Conservation (phyloP, 495 filamentous ascomycete genomes). For the Penicillium herquei region DNA sequence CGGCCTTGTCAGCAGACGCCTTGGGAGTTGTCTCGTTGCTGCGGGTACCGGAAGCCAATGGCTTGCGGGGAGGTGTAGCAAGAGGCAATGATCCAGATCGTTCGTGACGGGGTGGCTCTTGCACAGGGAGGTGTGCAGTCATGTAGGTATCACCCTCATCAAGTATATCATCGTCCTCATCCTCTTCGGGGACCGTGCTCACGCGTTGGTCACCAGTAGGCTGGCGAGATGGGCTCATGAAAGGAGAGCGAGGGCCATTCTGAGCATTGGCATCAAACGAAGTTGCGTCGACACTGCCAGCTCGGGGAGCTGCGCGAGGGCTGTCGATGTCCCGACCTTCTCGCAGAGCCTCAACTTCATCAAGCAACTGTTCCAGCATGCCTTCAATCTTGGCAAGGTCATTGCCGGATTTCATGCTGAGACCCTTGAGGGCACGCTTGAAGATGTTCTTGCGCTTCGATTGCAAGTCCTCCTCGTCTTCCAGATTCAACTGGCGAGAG, state of each 20-base stretch:
- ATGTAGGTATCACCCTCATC: slow-evolving; percentile 53
- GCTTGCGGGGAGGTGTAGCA: slow-evolving; percentile 67
- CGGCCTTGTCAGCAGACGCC: slow-evolving; percentile 41
- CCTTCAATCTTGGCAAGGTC: slow-evolving; percentile 91
- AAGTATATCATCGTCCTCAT: slow-evolving; percentile 64
- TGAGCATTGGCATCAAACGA: slow-evolving; percentile 84
- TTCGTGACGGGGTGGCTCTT: slow-evolving; percentile 35
- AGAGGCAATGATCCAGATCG: slow-evolving; percentile 65
- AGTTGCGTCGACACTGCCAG: slow-evolving; percentile 45
- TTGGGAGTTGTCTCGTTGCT: slow-evolving; percentile 78
- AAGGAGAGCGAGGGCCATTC: slow-evolving; percentile 78
- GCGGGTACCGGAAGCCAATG: slow-evolving; percentile 52
- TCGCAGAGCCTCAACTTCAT: slow-evolving; percentile 87
- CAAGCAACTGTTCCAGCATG: slow-evolving; percentile 89
- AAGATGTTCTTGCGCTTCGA: slow-evolving; percentile 87
- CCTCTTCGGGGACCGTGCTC: slow-evolving; percentile 82
- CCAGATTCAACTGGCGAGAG: slow-evolving; percentile 50
- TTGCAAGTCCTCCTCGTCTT: slow-evolving; percentile 71
- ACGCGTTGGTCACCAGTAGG: slow-evolving; percentile 66
- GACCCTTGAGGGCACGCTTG: slow-evolving; percentile 82
- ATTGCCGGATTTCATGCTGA: slow-evolving; percentile 80
- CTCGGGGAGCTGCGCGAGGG: slow-evolving; percentile 22
- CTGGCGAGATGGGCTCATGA: slow-evolving; percentile 64
- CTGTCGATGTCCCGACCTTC: slow-evolving; percentile 46
- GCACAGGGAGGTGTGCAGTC: slow-evolving; percentile 40